Conservation (phyloP, 306 rosid genomes). For the Begonia loranthoides region DNA sequence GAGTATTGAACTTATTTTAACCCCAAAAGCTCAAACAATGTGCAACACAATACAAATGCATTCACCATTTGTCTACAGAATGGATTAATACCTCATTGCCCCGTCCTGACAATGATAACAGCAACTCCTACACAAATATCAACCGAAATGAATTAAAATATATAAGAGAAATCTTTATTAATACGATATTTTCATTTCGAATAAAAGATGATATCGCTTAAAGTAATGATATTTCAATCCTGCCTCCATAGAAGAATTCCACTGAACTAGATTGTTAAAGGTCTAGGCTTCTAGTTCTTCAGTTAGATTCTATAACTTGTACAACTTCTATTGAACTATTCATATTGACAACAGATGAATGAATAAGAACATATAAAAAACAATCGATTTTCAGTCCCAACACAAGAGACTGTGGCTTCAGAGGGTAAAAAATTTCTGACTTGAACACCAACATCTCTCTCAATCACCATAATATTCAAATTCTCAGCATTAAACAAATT, state of each 20-base stretch:
- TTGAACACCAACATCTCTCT: slow-evolving; percentile 13
- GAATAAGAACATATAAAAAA: slow-evolving; percentile 21
- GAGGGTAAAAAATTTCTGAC: slow-evolving; percentile 4
- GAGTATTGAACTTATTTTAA: background rate
- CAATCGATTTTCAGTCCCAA: slow-evolving; percentile 16
- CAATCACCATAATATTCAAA: slow-evolving; percentile 8
- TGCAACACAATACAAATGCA: background rate
- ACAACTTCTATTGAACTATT: too few relatives aligned
- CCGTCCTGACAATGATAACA: slow-evolving; percentile 1
- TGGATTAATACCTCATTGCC: background rate
- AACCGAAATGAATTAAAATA: too few relatives aligned
- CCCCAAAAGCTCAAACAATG: background rate
- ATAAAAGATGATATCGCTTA: too few relatives aligned
- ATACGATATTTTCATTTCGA: too few relatives aligned
- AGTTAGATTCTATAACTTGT: too few relatives aligned
- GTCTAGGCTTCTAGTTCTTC: too few relatives aligned
- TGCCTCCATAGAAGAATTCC: too few relatives aligned
- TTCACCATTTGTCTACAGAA: background rate
- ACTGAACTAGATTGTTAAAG: too few relatives aligned
- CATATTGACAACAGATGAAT: background rate
- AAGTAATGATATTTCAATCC: too few relatives aligned
- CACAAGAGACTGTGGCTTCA: slow-evolving; percentile 17
- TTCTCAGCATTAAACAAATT: slow-evolving; percentile 8
- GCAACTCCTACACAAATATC: slow-evolving; percentile 31
- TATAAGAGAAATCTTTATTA: too few relatives aligned